Base-by-base conservation (phyloP, 163 green algal species). In the Trebouxia gelatinosa region DNA sequence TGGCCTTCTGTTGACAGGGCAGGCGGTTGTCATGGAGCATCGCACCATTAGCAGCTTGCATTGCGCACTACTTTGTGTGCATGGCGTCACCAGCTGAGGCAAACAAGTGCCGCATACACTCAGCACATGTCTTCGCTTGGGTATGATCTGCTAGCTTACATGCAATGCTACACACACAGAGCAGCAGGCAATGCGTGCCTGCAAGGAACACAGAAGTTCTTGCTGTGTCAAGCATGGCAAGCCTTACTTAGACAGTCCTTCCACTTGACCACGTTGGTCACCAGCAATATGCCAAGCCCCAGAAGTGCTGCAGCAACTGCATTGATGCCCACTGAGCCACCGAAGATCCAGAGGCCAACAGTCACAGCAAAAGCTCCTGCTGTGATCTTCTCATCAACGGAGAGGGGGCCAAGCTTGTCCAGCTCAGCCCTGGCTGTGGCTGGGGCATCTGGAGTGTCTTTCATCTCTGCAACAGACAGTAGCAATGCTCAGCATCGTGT, bases 341-440 rank as follows among this genome's bases (percentile, higher is more conserved):
- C 96, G 72, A 95, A 97, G 80, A 99, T 97, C 93, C 93, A 98
- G 57, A 98, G 90, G 6, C 80, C 82, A 21, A 99, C 94, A 26
- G 96, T 99, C 39, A 97, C 68, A 54, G 84, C 80, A 74, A 99
- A 93, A 0, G 94, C 92, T 46, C 70, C 85, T 5, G 93, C 92
- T 39, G 97, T 99, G 86, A 99, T 94, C 90, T 98, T 98, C 89
- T 99, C 95, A 74, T 99, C 92, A 0, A 83, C 90, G 43, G 90
- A 92, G 87, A 98, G 91, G 23, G 95, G 94, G 29, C 96, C 96
- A 77, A 98, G 89, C 89, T 95, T 95, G 29, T 89, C 87, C 57
- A 99, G 83, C 82, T 99, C 93, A 87, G 94, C 90, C 78, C 76
- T 82, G n/a, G 83, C 95, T 74, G 94, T 87, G 37, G 82, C 83